These are phyloP conservation scores for Daldinia concentrica DNA, from an alignment of 495 filamentous ascomycete genomes.

Conservation along the genomic window DNA sequence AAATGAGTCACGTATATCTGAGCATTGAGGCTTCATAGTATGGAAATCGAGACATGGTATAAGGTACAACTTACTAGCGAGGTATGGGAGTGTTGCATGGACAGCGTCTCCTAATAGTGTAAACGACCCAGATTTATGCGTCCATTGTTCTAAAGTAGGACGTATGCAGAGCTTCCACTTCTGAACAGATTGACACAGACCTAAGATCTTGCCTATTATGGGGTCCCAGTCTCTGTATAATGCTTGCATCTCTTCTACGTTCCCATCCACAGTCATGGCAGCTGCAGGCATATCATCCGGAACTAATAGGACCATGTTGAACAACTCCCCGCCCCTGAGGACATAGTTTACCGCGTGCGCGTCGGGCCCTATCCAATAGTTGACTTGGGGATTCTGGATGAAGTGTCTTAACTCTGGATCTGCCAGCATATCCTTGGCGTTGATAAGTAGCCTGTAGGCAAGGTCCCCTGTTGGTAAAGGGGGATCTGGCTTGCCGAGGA, in stretches of 20 bases:
- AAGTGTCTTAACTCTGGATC: constrained; percentile 59
- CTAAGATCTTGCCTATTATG: constrained; percentile 59
- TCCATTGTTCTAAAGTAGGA: constrained; percentile 64
- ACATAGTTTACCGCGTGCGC: constrained; percentile 73
- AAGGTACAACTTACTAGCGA: constrained; percentile 45
- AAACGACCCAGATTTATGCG: constrained; percentile 62
- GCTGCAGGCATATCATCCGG: constrained; percentile 72
- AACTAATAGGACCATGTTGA: constrained; percentile 74
- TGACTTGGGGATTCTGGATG: constrained; percentile 65
- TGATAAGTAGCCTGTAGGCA: constrained; percentile 70
- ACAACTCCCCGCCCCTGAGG: constrained; percentile 66
- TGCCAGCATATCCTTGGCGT: constrained; percentile 62
- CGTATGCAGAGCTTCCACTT: constrained; percentile 76
- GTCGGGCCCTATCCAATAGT: constrained; percentile 73
- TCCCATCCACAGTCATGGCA: constrained; percentile 63
- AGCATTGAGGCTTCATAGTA: not conserved
- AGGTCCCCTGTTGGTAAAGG: constrained; percentile 71
- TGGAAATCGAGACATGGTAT: not conserved
- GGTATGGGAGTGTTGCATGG: constrained; percentile 74
- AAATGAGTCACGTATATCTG: not conserved
- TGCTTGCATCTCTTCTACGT: constrained; percentile 71
- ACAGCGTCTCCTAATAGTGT: constrained; percentile 74
- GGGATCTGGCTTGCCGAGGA: constrained; percentile 54
- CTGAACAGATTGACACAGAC: constrained; percentile 63
- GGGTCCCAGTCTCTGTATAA: constrained; percentile 70